Conservation (phyloP, 768 basidiomycete genomes). For the Psilocybe cyanescens region DNA sequence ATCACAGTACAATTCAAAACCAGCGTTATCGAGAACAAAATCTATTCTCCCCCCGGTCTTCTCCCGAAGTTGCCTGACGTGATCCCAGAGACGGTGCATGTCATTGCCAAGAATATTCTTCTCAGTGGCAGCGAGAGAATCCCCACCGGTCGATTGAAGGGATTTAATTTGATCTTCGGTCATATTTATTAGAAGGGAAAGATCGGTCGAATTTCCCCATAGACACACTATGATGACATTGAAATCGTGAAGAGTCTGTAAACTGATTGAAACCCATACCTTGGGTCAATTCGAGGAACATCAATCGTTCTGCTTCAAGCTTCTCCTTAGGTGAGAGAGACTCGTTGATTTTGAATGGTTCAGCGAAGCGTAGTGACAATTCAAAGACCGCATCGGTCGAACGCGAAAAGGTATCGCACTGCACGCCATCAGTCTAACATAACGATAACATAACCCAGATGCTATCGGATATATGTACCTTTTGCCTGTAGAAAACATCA, state of each 20-base stretch:
- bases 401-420: conserved; percentile 96
- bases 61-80: conserved; percentile 68
- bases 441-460: background rate
- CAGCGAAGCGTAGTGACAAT: conserved; percentile 87
- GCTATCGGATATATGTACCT: conserved; percentile 41
- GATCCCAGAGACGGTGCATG: conserved; percentile 70
- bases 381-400: conserved; percentile 93
- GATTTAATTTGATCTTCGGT: conserved; percentile 96
- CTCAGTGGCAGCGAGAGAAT: conserved; percentile 91
- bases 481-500: conserved; percentile 95
- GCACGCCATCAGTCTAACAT: background rate
- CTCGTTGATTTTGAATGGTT: conserved; percentile 72
- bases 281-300: conserved; percentile 95
- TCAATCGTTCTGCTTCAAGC: conserved; percentile 74
- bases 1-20: conserved; percentile 88
- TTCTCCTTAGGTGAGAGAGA: conserved; percentile 55
- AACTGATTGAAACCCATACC: conserved; percentile 42
- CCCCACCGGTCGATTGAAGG: conserved; percentile 96
- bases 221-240: conserved; percentile 68
- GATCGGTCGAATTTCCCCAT: conserved; percentile 97
- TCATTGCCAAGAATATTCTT: conserved; percentile 96
- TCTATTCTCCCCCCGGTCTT: conserved; percentile 77
- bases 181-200: conserved; percentile 96
- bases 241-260: conserved; percentile 1
- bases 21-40: conserved; percentile 88